Conservation (phyloP, 805 yeast species). For the Metschnikowia cerradonensis region DNA sequence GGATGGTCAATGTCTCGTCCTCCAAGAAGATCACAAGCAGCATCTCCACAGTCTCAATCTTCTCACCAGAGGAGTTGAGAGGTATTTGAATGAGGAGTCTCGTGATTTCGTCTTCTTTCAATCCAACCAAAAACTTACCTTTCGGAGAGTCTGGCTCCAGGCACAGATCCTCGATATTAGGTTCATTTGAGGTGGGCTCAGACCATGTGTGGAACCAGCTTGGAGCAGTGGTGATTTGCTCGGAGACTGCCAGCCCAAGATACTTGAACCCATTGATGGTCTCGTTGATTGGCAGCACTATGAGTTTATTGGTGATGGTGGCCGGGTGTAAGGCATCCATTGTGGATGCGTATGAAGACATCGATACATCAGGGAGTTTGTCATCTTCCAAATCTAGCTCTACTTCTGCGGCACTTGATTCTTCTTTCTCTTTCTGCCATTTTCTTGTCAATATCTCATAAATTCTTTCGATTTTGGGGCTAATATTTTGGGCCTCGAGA, state of each 20-base stretch:
- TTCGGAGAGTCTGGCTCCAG: background rate
- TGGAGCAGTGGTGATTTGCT: slow-evolving; percentile 12
- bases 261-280: slow-evolving; percentile 33
- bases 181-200: background rate
- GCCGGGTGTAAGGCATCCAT: slow-evolving; percentile 25
- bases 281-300: slow-evolving; percentile 35
- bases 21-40: slow-evolving; percentile 29
- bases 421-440: slow-evolving; percentile 5
- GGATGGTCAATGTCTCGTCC: slow-evolving; percentile 20
- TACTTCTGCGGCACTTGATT: background rate
- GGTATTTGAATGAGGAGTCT: slow-evolving; percentile 27
- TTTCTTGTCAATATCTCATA: slow-evolving; percentile 1
- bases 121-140: slow-evolving; percentile 27
- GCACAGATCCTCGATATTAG: slow-evolving; percentile 1
- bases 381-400: slow-evolving; percentile 8
- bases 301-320: slow-evolving; percentile 32
- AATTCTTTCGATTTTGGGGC: slow-evolving; percentile 2
- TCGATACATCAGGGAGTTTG: background rate
- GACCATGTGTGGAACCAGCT: slow-evolving; percentile 8
- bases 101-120: slow-evolving; percentile 15
- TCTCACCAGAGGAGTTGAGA: slow-evolving; percentile 6
- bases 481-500: slow-evolving; percentile 4
- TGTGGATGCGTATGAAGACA: background rate
- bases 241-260: slow-evolving; percentile 19
- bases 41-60: slow-evolving; percentile 20